These are phyloP conservation scores for Boletus rubescentipes DNA, from an alignment of 768 basidiomycete species.

Conservation along the genomic window DNA sequence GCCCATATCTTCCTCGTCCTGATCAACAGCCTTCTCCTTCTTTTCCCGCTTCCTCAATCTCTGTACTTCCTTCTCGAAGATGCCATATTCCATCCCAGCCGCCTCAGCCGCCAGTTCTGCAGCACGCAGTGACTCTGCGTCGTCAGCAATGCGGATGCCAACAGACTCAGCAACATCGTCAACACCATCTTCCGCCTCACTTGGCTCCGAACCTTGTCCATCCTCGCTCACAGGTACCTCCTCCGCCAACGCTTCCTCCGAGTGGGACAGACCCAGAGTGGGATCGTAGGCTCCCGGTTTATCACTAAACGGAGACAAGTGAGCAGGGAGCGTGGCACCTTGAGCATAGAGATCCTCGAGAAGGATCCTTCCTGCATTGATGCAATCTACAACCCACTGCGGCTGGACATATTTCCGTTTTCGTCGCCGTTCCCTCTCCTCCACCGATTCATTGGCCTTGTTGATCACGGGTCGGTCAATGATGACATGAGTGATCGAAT, in stretches of 20 bases:
- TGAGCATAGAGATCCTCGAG: slow-evolving; percentile 85
- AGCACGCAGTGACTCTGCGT: slow-evolving; percentile 70
- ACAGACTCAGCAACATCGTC: slow-evolving; percentile 30
- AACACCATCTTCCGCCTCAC: slow-evolving; percentile 27
- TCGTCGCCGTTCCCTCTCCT: slow-evolving; percentile 58
- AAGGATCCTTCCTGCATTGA: slow-evolving; percentile 83
- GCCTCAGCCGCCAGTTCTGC: slow-evolving; percentile 93
- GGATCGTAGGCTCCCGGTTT: slow-evolving; percentile 77
- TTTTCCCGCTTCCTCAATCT: slow-evolving; percentile 48
- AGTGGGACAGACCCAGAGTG: slow-evolving; percentile 32
- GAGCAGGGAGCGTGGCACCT: slow-evolving; percentile 86
- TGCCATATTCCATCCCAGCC: slow-evolving; percentile 74
- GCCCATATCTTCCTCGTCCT: slow-evolving; percentile 78
- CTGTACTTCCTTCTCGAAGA: slow-evolving; percentile 74
- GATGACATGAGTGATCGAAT: slow-evolving; percentile 90
- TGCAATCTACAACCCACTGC: slow-evolving; percentile 96
- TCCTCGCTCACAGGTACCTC: slow-evolving; percentile 31
- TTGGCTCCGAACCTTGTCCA: slow-evolving; percentile 23
- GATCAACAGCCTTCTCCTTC: slow-evolving; percentile 37
- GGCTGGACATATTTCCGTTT: slow-evolving; percentile 91
- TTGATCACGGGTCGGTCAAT: slow-evolving; percentile 79
- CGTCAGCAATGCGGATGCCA: slow-evolving; percentile 39
- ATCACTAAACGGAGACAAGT: slow-evolving; percentile 93
- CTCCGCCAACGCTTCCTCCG: slow-evolving; percentile 28
- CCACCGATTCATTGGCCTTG: slow-evolving; percentile 47